These are phyloP conservation scores for Pseudopyricularia javanii DNA, from an alignment of 2,329 filamentous ascomycete species.

Conservation along the genomic window DNA sequence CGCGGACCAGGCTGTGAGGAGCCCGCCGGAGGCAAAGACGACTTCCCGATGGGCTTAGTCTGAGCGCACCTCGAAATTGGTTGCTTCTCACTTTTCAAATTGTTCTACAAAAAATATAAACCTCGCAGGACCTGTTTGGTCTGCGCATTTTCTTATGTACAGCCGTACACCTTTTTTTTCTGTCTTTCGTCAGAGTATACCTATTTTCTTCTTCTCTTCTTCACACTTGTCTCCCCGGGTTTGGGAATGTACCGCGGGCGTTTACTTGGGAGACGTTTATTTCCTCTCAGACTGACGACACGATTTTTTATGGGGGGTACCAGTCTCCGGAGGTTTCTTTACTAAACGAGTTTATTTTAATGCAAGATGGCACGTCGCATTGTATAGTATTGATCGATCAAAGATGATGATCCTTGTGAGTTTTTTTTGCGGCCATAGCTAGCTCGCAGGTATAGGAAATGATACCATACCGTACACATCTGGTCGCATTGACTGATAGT, in stretches of 20 bases:
- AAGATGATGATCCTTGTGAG: background rate
- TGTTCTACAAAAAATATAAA: background rate
- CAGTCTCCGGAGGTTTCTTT: background rate
- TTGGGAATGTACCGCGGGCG: background rate
- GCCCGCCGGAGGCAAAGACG: conserved; percentile 21
- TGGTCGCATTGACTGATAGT: no score
- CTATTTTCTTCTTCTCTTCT: background rate
- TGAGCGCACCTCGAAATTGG: background rate
- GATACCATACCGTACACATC: background rate
- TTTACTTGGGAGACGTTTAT: background rate
- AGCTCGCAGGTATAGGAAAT: background rate
- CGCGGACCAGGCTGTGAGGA: conserved; percentile 39
- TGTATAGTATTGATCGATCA: background rate
- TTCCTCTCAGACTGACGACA: background rate
- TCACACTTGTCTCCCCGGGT: background rate
- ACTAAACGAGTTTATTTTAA: background rate
- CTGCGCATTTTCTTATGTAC: background rate
- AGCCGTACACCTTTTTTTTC: background rate
- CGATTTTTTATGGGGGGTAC: background rate
- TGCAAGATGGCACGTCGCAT: background rate
- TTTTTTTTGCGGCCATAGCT: background rate
- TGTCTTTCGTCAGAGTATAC: background rate
- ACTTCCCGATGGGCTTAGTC: background rate
- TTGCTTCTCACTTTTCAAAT: no score
- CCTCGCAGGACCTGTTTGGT: background rate